These are phyloP conservation scores for Aquanectria penicillioides DNA, from an alignment of 2,329 filamentous ascomycete genomes.

Conservation along the genomic window DNA sequence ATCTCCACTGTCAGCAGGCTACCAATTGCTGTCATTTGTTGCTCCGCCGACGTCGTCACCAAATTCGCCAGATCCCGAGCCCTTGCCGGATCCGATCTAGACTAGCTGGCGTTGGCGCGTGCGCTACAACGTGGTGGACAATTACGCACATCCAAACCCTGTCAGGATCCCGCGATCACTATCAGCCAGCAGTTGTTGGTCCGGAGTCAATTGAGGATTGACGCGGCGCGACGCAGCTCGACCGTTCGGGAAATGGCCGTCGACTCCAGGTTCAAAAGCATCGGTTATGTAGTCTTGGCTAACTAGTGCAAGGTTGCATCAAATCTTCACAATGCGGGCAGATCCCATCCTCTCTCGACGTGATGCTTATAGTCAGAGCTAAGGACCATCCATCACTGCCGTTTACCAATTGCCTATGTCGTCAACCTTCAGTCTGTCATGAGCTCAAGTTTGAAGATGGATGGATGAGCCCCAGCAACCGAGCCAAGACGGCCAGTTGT, in stretches of 20 bases:
- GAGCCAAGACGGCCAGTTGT: conserved; percentile 30
- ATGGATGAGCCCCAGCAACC: conserved; percentile 17
- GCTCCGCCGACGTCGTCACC: conserved; percentile 39
- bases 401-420: not conserved
- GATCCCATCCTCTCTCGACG: conserved; percentile 13
- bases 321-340: conserved; percentile 25
- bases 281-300: conserved; percentile 31
- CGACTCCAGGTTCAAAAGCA: conserved; percentile 36
- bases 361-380: not conserved
- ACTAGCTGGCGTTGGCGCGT: conserved; percentile 36
- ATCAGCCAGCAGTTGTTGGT: conserved; percentile 42
- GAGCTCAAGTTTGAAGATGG: conserved; percentile 11
- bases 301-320: conserved; percentile 26
- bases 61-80: conserved; percentile 41
- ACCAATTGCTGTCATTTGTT: conserved; percentile 39
- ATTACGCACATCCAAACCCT: conserved; percentile 36
- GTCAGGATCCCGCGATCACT: conserved; percentile 41
- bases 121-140: conserved; percentile 38
- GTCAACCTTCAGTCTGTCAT: not conserved
- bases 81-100: conserved; percentile 41
- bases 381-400: not conserved
- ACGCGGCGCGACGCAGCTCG: conserved; percentile 44
- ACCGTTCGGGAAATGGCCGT: conserved; percentile 42
- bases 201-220: conserved; percentile 35
- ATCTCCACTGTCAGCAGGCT: conserved; percentile 36